A percentile compares a stretch with the other conserved stretches of the same genome.
Evolutionary conservation across 306 rosid species (phyloP).

Genomic region (Trichosanthes truncata): DNA sequence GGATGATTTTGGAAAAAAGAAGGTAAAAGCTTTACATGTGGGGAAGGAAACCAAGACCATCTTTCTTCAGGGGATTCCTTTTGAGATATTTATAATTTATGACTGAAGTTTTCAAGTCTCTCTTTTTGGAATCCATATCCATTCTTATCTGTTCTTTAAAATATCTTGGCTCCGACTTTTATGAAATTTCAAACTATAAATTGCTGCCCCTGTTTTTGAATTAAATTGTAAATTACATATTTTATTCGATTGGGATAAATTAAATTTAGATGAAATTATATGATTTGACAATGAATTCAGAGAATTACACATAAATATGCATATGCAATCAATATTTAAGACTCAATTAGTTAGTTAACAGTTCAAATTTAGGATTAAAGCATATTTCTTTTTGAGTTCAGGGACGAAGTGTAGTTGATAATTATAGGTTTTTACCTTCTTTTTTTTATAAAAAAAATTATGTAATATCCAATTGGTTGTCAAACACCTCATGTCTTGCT

Average conservation of each 20-base stretch:
- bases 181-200: too few species aligned
- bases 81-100: background rate
- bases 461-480: too few species aligned
- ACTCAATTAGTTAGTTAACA: background rate
- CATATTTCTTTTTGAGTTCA: background rate
- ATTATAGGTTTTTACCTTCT: background rate
- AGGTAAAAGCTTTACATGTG: background rate
- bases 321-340: too few species aligned
- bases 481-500: too few species aligned
- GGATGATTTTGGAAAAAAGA: background rate
- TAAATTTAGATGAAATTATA: too few species aligned
- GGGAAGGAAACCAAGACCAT: background rate
- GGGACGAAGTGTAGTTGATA: background rate
- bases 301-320: too few species aligned
- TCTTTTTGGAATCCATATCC: background rate
- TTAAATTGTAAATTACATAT: too few species aligned
- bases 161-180: background rate
- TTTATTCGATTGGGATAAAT: too few species aligned
- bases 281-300: too few species aligned
- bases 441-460: background rate
- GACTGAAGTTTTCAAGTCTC: background rate
- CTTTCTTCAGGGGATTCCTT: background rate
- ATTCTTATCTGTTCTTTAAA: background rate
- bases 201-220: too few species aligned
- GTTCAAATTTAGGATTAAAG: background rate